phyloP scores from a whole-genome alignment of 192 early-diverging fungal species.

The Backusella australiensis region DNA sequence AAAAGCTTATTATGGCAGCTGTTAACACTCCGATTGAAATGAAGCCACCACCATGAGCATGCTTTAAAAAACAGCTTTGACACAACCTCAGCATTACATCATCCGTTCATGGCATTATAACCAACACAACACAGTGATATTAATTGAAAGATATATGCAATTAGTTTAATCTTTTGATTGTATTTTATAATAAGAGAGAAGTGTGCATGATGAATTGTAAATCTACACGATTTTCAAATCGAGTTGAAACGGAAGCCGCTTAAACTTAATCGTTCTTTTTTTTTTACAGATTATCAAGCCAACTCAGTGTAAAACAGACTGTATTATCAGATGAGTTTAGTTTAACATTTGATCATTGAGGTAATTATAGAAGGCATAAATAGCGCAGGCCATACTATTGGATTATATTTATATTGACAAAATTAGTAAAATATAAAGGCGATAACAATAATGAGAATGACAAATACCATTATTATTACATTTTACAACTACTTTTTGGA shows the following conservation, averaged over 20 bases:
- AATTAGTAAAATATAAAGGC: not conserved
- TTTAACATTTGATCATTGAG: conserved; percentile 36
- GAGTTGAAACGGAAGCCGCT: not conserved
- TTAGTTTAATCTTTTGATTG: conserved; percentile 74
- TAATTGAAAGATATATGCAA: not conserved
- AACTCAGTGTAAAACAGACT: conserved; percentile 88
- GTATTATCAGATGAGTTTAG: conserved; percentile 84
- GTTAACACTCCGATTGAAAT: not conserved
- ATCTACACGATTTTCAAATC: conserved; percentile 3
- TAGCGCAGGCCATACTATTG: not conserved
- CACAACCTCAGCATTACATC: conserved; percentile 73
- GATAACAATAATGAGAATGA: not conserved
- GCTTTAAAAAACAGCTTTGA: conserved; percentile 76
- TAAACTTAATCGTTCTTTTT: conserved; percentile 52
- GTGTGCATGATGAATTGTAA: not conserved
- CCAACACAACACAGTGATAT: not conserved
- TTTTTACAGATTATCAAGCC: conserved; percentile 83
- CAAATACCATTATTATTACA: not conserved
- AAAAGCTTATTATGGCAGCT: conserved; percentile 50
- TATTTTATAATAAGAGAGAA: conserved; percentile 86
- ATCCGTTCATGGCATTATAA: conserved; percentile 75
- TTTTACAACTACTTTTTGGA: too few relatives aligned
- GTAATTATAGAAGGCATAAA: not conserved
- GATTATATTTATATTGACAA: not conserved
- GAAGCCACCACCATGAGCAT: conserved; percentile 66